Conservation (phyloP, 805 yeast genomes). For the Danielozyma ontarioensis region DNA sequence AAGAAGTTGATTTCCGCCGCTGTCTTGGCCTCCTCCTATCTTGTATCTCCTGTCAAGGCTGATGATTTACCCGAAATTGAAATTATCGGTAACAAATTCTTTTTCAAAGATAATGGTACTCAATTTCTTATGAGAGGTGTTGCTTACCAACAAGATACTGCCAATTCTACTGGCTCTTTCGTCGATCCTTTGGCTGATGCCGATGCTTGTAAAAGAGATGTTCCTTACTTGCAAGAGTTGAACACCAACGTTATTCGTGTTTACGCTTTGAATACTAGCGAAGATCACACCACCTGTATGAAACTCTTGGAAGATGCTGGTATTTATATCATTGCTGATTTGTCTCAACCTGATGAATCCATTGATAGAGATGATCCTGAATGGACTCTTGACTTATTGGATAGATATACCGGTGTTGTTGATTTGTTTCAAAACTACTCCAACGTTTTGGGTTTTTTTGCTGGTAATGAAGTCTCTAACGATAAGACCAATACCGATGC, state of each 20-base stretch:
- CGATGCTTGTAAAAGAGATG: conserved; percentile 39
- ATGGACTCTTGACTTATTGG: conserved; percentile 69
- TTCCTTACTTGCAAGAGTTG: conserved; percentile 28
- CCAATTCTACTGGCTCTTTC: conserved; percentile 22
- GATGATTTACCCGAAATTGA: conserved; percentile 28
- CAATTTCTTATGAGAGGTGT: conserved; percentile 41
- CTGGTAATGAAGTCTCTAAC: conserved; percentile 96
- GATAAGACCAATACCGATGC: conserved; percentile 78
- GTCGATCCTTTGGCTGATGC: conserved; percentile 39
- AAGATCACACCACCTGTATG: conserved; percentile 40
- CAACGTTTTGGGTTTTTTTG: conserved; percentile 89
- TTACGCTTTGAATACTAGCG: conserved; percentile 35
- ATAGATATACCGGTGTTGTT: conserved; percentile 76
- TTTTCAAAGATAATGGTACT: conserved; percentile 36
- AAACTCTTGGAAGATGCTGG: conserved; percentile 36
- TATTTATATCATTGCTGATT: conserved; percentile 39
- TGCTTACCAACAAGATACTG: conserved; percentile 40
- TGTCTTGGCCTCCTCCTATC: conserved; percentile 12
- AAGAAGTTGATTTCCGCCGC: conserved; percentile 25
- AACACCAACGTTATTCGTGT: conserved; percentile 41
- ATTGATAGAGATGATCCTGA: conserved; percentile 71
- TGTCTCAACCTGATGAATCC: conserved; percentile 56
- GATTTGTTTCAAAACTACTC: conserved; percentile 74
- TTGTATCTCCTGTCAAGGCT: conserved; percentile 8
- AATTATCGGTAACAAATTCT: conserved; percentile 40